Evolutionary conservation across 2,329 filamentous ascomycete species (phyloP).

Genomic region (Aureobasidium sp.): DNA sequence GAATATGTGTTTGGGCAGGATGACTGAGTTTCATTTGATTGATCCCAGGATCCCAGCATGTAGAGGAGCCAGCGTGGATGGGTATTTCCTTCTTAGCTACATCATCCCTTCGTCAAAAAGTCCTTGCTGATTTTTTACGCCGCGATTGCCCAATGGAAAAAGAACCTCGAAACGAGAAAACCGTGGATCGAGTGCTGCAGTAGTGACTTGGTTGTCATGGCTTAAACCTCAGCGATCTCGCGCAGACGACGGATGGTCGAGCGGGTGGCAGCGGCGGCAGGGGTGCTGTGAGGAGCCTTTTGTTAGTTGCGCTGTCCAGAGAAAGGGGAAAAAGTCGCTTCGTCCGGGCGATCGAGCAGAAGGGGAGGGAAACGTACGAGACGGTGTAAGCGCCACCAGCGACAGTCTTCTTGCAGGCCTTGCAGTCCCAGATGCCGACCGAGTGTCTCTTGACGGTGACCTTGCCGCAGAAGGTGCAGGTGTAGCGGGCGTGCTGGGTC

Average conservation of each 20-base stretch:
- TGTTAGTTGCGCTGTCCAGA: slow-evolving; percentile 24
- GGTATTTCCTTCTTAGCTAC: slow-evolving; percentile 17
- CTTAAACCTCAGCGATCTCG: slow-evolving; percentile 92
- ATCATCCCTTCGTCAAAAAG: slow-evolving; percentile 15
- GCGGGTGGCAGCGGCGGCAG: slow-evolving; percentile 86
- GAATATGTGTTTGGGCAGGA: slow-evolving; percentile 13
- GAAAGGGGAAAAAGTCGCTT: not conserved
- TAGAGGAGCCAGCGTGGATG: slow-evolving; percentile 12
- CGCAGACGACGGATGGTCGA: slow-evolving; percentile 95
- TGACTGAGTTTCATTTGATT: slow-evolving; percentile 18
- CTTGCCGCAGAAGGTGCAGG: slow-evolving; percentile 99
- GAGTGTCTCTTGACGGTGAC: slow-evolving; percentile 67
- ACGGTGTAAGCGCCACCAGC: slow-evolving; percentile 92
- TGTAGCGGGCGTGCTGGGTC: slow-evolving; percentile 94
- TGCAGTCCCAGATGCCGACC: slow-evolving; percentile 96
- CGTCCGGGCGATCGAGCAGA: slow-evolving; percentile 9
- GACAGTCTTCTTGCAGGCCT: slow-evolving; percentile 86
- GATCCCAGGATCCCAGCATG: slow-evolving; percentile 15
- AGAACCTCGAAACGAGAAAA: slow-evolving; percentile 18
- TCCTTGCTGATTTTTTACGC: slow-evolving; percentile 18
- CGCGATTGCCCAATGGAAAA: slow-evolving; percentile 16
- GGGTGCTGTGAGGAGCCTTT: slow-evolving; percentile 55
- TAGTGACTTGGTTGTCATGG: slow-evolving; percentile 7
- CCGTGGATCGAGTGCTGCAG: slow-evolving; percentile 14
- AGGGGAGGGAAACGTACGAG: slow-evolving; percentile 62